Evolutionary conservation across 352 stramenopile genomes (phyloP), one percentile per base, ranked within the genome.

Genomic region (Globisporangium cystogenes): DNA sequence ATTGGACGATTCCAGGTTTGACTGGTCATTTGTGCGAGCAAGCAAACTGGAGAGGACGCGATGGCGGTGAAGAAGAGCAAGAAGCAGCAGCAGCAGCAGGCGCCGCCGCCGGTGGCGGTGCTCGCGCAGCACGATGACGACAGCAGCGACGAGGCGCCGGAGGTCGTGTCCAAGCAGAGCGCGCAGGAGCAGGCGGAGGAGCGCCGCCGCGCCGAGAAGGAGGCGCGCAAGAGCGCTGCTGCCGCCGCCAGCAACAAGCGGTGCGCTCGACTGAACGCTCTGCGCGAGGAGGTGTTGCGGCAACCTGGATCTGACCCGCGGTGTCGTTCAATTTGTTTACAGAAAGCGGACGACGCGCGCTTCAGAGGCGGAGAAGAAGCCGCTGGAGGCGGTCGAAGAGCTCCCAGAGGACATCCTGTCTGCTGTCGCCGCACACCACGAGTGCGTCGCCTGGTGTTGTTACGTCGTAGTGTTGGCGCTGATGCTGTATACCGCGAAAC

Each of bases 101-200:
- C 16, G 11, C 23, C 29, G 23, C 12, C 31, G 29, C 27, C 31
- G 39, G n/a, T 14, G 31, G 21, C 23, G 27, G 76, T 39, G 1
- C 56, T 26, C 26, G 45, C 36, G n/a, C 40, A 47, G n/a, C 65
- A 70, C 48, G 66, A 78, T 41, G 46, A 21, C 5, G 54, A 62
- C 24, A 86, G 72, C 59, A 79, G 90, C 42, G 81, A 90, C 53
- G 82, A 90, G 59, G 79, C 82, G 26, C 82, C 82, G 24, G 82
- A 93, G 56, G 74, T 86, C 36, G 73, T 93, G 53, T 83, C 75
- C 49, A 93, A 89, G 64, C 67, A 74, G 49, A 88, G 57, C 51
- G 82, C 82, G 26, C 62, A 73, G 62, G 53, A 86, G 57, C 63
- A 84, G 60, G 77, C 62, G 48, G 61, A 74, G 40, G 61, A 70